Base-by-base conservation (phyloP, 345 rosid species). In the Moricandia arvensis region DNA sequence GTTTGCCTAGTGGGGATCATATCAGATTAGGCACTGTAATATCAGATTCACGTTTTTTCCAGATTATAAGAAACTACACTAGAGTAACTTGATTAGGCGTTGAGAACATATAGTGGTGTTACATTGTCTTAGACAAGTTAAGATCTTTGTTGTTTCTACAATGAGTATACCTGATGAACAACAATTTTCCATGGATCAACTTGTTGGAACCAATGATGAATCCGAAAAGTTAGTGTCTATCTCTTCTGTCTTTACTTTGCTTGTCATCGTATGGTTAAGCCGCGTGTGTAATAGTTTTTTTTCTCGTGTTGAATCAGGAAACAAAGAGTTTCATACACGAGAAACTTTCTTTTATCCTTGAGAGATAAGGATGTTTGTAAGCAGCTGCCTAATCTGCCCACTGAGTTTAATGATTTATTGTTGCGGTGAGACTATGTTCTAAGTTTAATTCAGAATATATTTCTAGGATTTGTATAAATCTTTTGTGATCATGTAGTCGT, bases 281-380 rank as follows among this genome's bases (percentile, higher is more conserved):
- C 6, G 30, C 31, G 6, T 67, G 71, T 26, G 69, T 67, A 51
- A 67, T 61, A 47, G 17, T 15, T 17, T 43, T 24, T 51, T 79
- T 30, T 30, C 7, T 47, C 68, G 0, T 60, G 45, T 70, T 86
- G 73, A 71, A 81, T 67, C 88, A 95, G 98, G 94, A 81, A 68
- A 78, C 33, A 74, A 10, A 88, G 70, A 74, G 77, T 88, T 54
- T 78, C 82, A 0, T 95, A 95, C 83, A 77, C 89, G 6, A 86
- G 89, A 77, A 86, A 89, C 10, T 87, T 87, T 78, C 87, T 95
- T 21, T 72, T 90, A 64, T 92, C 97, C 1, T 27, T 95, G 34
- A 84, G 89, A 55, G 93, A 85, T 58, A 83, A 83, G 81, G 97
- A 92, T 51, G 76, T 81, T 75, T 93, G 94, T 90, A 89, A 84